These are phyloP conservation scores for Irineochytrium annulatum DNA, from an alignment of 192 early-diverging fungal genomes.

Conservation along the genomic window DNA sequence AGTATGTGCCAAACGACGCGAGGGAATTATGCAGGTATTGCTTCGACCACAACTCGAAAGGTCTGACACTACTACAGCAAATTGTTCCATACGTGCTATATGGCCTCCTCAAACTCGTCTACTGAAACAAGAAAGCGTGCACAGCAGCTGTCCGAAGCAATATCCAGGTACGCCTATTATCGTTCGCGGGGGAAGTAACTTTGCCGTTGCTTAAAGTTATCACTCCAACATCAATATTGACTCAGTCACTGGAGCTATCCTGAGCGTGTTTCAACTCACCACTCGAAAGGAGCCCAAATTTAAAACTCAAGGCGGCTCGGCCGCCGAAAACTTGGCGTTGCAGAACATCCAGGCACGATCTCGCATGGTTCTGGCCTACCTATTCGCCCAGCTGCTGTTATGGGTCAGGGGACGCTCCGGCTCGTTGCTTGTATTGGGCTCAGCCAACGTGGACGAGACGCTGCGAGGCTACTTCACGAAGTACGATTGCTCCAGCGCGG, in stretches of 20 bases:
- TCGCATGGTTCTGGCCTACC: slow-evolving; percentile 91
- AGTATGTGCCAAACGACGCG: slow-evolving; percentile 71
- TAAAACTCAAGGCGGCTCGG: slow-evolving; percentile 78
- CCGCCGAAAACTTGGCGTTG: slow-evolving; percentile 86
- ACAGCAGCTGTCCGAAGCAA: slow-evolving; percentile 66
- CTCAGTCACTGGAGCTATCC: slow-evolving; percentile 66
- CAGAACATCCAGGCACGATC: slow-evolving; percentile 96
- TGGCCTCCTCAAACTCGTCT: slow-evolving; percentile 92
- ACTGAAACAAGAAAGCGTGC: slow-evolving; percentile 81
- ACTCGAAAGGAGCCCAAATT: slow-evolving; percentile 73
- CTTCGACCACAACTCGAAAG: neutral
- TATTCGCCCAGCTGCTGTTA: slow-evolving; percentile 92
- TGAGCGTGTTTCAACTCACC: slow-evolving; percentile 68
- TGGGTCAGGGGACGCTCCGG: slow-evolving; percentile 72
- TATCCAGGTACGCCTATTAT: slow-evolving; percentile 57
- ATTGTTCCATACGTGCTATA: slow-evolving; percentile 93
- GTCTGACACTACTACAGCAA: slow-evolving; percentile 26
- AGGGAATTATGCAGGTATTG: slow-evolving; percentile 73
- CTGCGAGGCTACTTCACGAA: slow-evolving; percentile 97
- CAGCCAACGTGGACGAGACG: slow-evolving; percentile 97
- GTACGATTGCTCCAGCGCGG: slow-evolving; percentile 96
- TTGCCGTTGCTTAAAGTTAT: slow-evolving; percentile 54
- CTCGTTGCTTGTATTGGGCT: slow-evolving; percentile 85
- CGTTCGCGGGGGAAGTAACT: neutral
- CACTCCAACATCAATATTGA: slow-evolving; percentile 92